These are phyloP conservation scores for Didymella sp. DNA, from an alignment of 2,329 filamentous ascomycete species.

Conservation along the genomic window DNA sequence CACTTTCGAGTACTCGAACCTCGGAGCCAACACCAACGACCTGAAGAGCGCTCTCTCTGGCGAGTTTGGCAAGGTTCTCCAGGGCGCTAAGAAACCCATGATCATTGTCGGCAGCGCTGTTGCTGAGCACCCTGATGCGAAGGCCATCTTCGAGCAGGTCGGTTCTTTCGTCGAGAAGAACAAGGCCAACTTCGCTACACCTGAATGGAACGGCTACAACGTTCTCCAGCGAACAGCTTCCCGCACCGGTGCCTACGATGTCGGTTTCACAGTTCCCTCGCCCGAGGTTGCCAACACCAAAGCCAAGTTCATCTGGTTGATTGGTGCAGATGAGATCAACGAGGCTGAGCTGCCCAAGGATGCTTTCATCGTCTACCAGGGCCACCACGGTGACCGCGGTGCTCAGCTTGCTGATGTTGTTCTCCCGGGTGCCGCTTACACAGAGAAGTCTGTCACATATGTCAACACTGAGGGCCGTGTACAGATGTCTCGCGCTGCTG, in stretches of 20 bases:
- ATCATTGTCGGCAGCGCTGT: constrained; percentile 94
- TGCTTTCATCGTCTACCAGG: constrained; percentile 96
- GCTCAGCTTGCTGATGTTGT: constrained; percentile 93
- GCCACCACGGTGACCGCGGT: constrained; percentile 93
- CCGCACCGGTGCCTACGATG: constrained; percentile 89
- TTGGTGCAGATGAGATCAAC: constrained; percentile 90
- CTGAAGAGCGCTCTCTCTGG: constrained; percentile 87
- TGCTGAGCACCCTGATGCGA: constrained; percentile 88
- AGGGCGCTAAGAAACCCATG: constrained; percentile 89
- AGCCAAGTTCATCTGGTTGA: constrained; percentile 95
- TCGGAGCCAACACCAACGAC: constrained; percentile 78
- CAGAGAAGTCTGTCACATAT: constrained; percentile 94
- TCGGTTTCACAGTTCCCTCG: constrained; percentile 91
- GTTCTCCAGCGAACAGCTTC: constrained; percentile 93
- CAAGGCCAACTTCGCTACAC: constrained; percentile 81
- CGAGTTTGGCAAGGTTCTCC: constrained; percentile 90
- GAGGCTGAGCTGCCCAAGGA: constrained; percentile 90
- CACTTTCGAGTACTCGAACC: constrained; percentile 93
- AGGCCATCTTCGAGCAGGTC: constrained; percentile 90
- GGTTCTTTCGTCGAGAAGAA: constrained; percentile 94
- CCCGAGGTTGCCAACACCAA: constrained; percentile 80
- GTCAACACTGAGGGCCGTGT: constrained; percentile 98
- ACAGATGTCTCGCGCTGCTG: constrained; percentile 90
- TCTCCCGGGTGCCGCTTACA: constrained; percentile 93
- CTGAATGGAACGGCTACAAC: constrained; percentile 98